Percentiles rank a stretch among this genome's conserved stretches.
phyloP scores from a whole-genome alignment of 2,329 filamentous ascomycete species.

The Claviceps digitariae region DNA sequence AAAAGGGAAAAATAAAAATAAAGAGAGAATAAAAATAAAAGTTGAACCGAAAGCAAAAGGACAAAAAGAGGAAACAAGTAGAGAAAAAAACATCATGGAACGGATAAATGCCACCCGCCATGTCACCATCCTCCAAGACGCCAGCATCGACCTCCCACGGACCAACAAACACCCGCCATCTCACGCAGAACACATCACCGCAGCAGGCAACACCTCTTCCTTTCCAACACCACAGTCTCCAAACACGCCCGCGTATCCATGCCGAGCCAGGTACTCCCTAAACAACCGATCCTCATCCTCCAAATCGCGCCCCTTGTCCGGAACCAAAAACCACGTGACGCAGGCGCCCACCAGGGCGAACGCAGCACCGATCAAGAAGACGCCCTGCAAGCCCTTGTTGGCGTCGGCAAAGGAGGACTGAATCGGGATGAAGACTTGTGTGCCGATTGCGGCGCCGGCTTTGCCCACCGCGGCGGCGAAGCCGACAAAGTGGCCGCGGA shows the following conservation, averaged over 20 bases:
- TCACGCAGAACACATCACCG: background rate
- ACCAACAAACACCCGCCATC: no score
- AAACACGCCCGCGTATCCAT: conserved; percentile 15
- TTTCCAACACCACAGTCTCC: background rate
- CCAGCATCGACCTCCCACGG: no score
- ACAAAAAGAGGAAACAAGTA: no score
- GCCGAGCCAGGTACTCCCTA: conserved; percentile 25
- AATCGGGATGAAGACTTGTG: conserved; percentile 35
- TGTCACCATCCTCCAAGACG: no score
- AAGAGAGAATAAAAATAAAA: no score
- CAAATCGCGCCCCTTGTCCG: conserved; percentile 31
- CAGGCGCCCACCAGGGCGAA: conserved; percentile 32
- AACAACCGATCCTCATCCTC: conserved; percentile 29
- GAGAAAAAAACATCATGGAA: no score
- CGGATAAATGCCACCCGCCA: no score
- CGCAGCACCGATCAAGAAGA: conserved; percentile 38
- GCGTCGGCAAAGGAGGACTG: conserved; percentile 19
- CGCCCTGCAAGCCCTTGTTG: conserved; percentile 29
- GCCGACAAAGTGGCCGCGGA: conserved; percentile 36
- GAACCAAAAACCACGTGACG: conserved; percentile 34
- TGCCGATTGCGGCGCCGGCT: conserved; percentile 36
- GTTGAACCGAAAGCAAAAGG: no score
- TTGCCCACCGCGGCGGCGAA: conserved; percentile 38
- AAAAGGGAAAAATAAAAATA: no score
- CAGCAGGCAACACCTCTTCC: background rate